phyloP scores from a whole-genome alignment of 1,284 basidiomycete species.

The Ustilago hordei region DNA sequence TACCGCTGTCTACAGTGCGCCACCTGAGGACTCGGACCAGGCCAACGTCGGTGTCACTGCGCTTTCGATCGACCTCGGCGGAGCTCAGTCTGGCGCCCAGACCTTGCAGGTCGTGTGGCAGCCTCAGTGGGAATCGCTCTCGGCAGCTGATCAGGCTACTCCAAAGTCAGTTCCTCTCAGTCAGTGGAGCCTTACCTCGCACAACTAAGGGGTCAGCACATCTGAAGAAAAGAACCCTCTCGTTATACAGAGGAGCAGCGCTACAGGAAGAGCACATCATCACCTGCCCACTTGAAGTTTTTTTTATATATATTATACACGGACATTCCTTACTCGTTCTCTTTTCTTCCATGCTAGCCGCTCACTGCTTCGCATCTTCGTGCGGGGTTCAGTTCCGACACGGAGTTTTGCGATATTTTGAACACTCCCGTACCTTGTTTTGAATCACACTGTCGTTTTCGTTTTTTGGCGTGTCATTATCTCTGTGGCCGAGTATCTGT shows the following conservation, averaged over 20 bases:
- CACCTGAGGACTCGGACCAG: constrained; percentile 75
- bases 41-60: constrained; percentile 83
- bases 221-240: background rate
- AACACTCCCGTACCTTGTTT: constrained; percentile 13
- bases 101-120: constrained; percentile 71
- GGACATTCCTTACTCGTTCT: constrained; percentile 17
- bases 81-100: constrained; percentile 70
- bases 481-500: background rate
- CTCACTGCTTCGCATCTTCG: background rate
- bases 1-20: constrained; percentile 76
- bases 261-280: background rate
- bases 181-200: constrained; percentile 65
- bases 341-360: background rate
- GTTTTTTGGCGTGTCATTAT: background rate
- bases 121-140: constrained; percentile 63
- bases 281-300: background rate
- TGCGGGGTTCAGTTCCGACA: background rate
- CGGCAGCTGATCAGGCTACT: constrained; percentile 51
- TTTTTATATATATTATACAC: constrained; percentile 6
- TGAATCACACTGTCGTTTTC: constrained; percentile 14
- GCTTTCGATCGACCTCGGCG: constrained; percentile 77
- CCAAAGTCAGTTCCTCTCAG: constrained; percentile 61
- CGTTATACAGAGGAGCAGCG: constrained; percentile 5
- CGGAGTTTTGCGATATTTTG: background rate
- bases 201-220: constrained; percentile 44